These are phyloP conservation scores for Martiniozyma abietophila DNA, from an alignment of 805 yeast genomes.

Conservation along the genomic window DNA sequence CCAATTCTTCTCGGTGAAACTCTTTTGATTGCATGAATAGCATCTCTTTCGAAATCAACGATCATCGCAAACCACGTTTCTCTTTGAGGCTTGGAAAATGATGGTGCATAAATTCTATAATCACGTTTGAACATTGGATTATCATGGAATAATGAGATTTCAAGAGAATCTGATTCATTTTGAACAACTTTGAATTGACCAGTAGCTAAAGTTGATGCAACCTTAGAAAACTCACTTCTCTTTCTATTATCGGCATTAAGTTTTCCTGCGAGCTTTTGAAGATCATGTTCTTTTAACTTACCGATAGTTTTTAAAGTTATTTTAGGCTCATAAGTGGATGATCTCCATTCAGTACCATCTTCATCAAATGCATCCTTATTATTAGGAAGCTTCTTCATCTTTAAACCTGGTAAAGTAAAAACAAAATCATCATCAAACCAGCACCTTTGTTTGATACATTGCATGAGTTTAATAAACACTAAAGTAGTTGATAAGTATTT, in stretches of 20 bases:
- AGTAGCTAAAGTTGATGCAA: constrained; percentile 54
- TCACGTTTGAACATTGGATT: constrained; percentile 43
- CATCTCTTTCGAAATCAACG: constrained; percentile 39
- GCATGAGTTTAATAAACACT: constrained; percentile 62
- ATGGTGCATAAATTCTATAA: constrained; percentile 64
- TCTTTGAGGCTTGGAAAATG: constrained; percentile 82
- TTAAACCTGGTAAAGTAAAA: constrained; percentile 42
- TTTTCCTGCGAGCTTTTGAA: constrained; percentile 28
- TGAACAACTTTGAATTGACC: constrained; percentile 39
- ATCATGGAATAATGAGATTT: constrained; percentile 44
- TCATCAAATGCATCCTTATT: constrained; percentile 15
- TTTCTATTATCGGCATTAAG: constrained; percentile 34
- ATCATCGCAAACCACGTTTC: constrained; percentile 86
- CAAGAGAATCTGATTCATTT: constrained; percentile 25
- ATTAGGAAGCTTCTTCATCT: constrained; percentile 14
- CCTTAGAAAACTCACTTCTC: constrained; percentile 39
- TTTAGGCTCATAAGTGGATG: constrained; percentile 13
- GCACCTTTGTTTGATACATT: constrained; percentile 76
- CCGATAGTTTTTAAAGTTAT: constrained; percentile 36
- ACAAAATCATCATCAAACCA: constrained; percentile 80
- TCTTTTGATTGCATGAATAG: constrained; percentile 60
- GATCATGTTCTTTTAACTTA: constrained; percentile 21
- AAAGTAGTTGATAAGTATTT: constrained; percentile 61
- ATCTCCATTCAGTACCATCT: constrained; percentile 31
- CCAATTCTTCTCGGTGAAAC: constrained; percentile 47